Evolutionary conservation across 108 stramenopile species (phyloP).

Genomic region (Cyclotella baltica): DNA sequence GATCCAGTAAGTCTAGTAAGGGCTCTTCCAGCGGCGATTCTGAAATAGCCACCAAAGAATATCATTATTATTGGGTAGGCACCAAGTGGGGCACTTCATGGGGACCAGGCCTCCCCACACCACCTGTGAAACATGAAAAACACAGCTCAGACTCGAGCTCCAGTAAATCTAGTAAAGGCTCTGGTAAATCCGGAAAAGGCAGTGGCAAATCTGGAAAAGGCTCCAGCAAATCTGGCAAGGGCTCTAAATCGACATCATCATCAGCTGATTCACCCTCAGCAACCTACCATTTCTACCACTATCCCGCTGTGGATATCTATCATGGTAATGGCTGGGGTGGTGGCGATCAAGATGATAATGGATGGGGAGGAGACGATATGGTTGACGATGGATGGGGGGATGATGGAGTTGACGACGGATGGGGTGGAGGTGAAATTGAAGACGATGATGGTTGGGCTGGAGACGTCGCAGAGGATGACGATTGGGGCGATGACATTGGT

Average conservation of each 20-base stretch:
- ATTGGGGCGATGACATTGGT: neutral
- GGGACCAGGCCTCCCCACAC: neutral
- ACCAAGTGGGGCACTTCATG: neutral
- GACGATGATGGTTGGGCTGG: neutral
- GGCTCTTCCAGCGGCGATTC: neutral
- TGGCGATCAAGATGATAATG: neutral
- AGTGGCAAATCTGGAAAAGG: neutral
- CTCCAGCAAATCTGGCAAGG: neutral
- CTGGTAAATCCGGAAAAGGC: neutral
- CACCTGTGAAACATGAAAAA: no score
- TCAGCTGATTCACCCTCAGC: neutral
- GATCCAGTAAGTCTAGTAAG: conserved; percentile 4
- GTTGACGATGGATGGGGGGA: no score
- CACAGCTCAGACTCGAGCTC: no score
- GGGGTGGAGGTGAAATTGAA: no score
- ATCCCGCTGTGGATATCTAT: neutral
- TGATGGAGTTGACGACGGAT: no score
- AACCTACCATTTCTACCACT: neutral
- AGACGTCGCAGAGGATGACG: no score
- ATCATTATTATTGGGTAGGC: neutral
- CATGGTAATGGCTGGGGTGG: conserved; percentile 2
- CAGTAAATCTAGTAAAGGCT: no score
- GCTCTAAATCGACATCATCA: conserved; percentile 1
- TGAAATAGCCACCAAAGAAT: neutral
- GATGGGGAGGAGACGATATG: neutral